A percentile compares a stretch with the other conserved stretches of the same genome.
phyloP scores from a whole-genome alignment of 495 filamentous ascomycete genomes.

The Penicillium canescens region DNA sequence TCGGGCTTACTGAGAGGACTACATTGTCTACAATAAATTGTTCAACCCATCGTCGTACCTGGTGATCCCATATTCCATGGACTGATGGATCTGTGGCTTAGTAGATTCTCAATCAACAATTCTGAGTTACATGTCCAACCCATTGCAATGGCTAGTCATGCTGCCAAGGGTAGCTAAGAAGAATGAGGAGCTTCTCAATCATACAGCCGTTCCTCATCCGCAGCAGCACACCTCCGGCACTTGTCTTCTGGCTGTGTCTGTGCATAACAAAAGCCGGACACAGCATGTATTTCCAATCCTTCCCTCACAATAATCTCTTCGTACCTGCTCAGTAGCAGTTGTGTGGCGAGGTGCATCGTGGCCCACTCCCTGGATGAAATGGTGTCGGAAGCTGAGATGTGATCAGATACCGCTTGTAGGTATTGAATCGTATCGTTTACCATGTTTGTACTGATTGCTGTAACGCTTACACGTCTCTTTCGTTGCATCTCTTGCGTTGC shows the following conservation, averaged over 20 bases:
- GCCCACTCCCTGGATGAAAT: background rate
- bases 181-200: background rate
- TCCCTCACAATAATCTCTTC: background rate
- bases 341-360: background rate
- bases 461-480: background rate
- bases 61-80: background rate
- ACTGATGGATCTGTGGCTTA: background rate
- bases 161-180: background rate
- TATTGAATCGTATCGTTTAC: constrained; percentile 2
- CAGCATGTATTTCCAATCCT: background rate
- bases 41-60: background rate
- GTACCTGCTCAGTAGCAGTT: constrained; percentile 1
- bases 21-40: no score
- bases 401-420: constrained; percentile 1
- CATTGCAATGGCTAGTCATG: background rate
- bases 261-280: background rate
- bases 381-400: background rate
- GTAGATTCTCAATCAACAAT: background rate
- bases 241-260: background rate
- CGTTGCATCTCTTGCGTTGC: background rate
- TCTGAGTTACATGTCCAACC: background rate
- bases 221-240: background rate
- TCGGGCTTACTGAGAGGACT: no score
- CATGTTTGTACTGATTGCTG: background rate
- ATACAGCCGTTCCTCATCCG: constrained; percentile 2